Percentiles rank a stretch among this genome's conserved stretches.
phyloP scores from a whole-genome alignment of 2,329 filamentous ascomycete genomes.

The Podosphaera aphanis region DNA sequence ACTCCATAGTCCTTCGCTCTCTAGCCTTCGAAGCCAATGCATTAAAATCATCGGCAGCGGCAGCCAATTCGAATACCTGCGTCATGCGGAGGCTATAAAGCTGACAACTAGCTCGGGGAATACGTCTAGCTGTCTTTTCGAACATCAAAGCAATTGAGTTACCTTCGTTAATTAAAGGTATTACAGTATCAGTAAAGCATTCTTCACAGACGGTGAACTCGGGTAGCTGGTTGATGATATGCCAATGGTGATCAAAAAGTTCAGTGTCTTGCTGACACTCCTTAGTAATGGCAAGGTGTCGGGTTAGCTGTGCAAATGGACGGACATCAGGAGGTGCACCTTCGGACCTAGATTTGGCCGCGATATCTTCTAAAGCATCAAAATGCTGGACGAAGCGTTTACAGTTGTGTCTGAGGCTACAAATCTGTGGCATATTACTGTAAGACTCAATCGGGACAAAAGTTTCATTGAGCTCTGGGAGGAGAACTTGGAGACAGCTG shows the following conservation, averaged over 20 bases:
- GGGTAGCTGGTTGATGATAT: slow-evolving; percentile 50
- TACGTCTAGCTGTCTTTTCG: slow-evolving; percentile 32
- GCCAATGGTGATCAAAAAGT: slow-evolving; percentile 44
- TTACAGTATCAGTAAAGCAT: slow-evolving; percentile 64
- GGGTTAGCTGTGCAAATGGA: slow-evolving; percentile 9
- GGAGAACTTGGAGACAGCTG: slow-evolving; percentile 44
- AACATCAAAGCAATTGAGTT: slow-evolving; percentile 40
- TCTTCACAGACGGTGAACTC: slow-evolving; percentile 69
- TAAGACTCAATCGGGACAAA: slow-evolving; percentile 24
- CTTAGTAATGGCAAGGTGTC: slow-evolving; percentile 6
- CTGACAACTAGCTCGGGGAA: slow-evolving; percentile 39
- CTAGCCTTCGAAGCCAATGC: slow-evolving; percentile 34
- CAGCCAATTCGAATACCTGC: slow-evolving; percentile 42
- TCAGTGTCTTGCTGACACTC: slow-evolving; percentile 19
- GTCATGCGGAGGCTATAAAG: slow-evolving; percentile 67
- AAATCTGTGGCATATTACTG: slow-evolving; percentile 28
- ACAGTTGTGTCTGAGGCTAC: slow-evolving; percentile 41
- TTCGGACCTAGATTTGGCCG: slow-evolving; percentile 23
- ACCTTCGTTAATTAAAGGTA: slow-evolving; percentile 34
- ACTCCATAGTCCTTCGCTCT: slow-evolving; percentile 23
- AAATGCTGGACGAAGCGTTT: slow-evolving; percentile 35
- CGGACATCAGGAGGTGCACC: slow-evolving; percentile 10
- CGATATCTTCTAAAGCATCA: slow-evolving; percentile 32
- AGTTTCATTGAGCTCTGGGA: slow-evolving; percentile 46
- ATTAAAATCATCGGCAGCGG: slow-evolving; percentile 39